A percentile compares a stretch with the other conserved stretches of the same genome.
These are phyloP conservation scores for Penicillium riverlandense DNA, from an alignment of 495 filamentous ascomycete species.

Conservation along the genomic window DNA sequence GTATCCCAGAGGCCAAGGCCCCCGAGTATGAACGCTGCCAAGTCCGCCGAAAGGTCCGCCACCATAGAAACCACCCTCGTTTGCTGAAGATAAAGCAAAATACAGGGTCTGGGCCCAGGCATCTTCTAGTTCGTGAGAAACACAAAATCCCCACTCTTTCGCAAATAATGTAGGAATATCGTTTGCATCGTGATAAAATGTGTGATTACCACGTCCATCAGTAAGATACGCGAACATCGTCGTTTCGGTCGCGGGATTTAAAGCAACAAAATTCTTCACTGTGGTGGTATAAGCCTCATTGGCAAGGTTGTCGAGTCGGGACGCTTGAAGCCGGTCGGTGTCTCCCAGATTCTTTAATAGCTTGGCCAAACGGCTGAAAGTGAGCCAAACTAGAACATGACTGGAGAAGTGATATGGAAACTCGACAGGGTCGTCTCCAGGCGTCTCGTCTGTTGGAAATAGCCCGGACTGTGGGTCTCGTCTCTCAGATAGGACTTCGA, in stretches of 20 bases:
- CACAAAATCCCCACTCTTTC: not conserved
- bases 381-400: not conserved
- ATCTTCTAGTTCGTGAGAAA: not conserved
- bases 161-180: not conserved
- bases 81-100: not conserved
- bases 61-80: not conserved
- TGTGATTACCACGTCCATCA: not conserved
- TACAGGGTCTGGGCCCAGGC: not conserved
- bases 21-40: not conserved
- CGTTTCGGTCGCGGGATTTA: not conserved
- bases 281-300: not conserved
- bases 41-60: not conserved
- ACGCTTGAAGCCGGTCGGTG: no score
- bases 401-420: not conserved
- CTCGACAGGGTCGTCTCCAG: not conserved
- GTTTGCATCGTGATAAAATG: constrained; percentile 1
- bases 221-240: constrained; percentile 1
- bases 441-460: constrained; percentile 1
- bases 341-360: not conserved
- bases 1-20: not conserved
- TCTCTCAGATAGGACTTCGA: not conserved
- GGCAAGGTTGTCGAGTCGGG: no score
- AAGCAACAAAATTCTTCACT: not conserved
- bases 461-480: not conserved
- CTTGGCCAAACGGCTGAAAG: not conserved